Evolutionary conservation across 169 alveolate genomes (phyloP).

Genomic region (Cyclospora cayetanensis): DNA sequence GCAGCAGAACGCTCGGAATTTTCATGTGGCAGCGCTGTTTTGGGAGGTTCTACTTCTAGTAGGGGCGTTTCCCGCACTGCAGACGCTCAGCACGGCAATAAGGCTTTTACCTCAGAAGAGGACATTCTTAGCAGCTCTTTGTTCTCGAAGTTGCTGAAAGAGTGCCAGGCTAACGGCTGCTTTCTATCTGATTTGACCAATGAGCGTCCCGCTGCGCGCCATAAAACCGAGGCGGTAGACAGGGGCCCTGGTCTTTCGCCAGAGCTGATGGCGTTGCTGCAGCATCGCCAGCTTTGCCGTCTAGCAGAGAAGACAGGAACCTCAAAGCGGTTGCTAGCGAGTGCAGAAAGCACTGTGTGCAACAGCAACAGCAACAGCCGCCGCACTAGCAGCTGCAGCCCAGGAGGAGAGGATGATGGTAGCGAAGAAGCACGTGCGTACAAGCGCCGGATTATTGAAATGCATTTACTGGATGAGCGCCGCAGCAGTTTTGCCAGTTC

Average conservation of each 20-base stretch:
- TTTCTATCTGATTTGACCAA: not conserved
- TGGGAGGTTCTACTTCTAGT: not conserved
- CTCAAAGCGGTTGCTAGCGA: slow-evolving; percentile 18
- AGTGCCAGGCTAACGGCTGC: not conserved
- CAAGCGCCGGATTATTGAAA: slow-evolving; percentile 45
- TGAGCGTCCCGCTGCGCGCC: not conserved
- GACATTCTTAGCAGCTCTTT: slow-evolving; percentile 22
- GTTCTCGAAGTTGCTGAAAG: not conserved
- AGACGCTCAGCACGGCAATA: slow-evolving; percentile 12
- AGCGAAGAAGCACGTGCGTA: slow-evolving; percentile 37
- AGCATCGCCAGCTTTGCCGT: slow-evolving; percentile 29
- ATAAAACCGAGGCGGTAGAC: not conserved
- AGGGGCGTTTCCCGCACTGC: not conserved
- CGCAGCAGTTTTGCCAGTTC: slow-evolving; percentile 42
- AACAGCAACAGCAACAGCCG: slow-evolving; percentile 62
- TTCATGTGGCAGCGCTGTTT: not conserved
- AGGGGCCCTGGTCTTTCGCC: not conserved
- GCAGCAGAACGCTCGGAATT: slow-evolving; percentile 13
- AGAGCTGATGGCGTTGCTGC: slow-evolving; percentile 45
- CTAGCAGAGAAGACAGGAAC: slow-evolving; percentile 19
- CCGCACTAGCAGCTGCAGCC: slow-evolving; percentile 53
- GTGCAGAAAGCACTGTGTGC: slow-evolving; percentile 52
- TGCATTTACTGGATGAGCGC: slow-evolving; percentile 27
- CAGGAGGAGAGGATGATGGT: slow-evolving; percentile 35
- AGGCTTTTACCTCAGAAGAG: too few relatives aligned